phyloP scores from a whole-genome alignment of 176 grass and related monocot genomes.

The Aegilops bicornis region DNA sequence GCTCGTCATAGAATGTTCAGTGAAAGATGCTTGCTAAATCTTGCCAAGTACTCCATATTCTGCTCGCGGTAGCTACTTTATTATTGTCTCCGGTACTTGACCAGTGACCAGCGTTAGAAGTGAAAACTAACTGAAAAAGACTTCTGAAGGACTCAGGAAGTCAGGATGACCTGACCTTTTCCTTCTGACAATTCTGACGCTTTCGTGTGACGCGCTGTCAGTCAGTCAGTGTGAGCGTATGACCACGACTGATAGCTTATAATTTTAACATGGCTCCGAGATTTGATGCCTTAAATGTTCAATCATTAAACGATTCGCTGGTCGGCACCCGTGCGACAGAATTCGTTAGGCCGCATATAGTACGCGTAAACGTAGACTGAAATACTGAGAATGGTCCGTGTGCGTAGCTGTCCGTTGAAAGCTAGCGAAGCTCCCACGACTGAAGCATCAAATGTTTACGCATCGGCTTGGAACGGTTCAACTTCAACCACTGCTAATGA shows the following conservation, averaged over 20 bases:
- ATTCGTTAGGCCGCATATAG: no score
- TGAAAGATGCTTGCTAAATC: background rate
- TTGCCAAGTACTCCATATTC: background rate
- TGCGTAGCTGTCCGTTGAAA: no score
- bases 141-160: background rate
- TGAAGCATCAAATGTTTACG: no score
- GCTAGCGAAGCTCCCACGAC: no score
- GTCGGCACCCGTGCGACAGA: slow-evolving; percentile 4
- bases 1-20: slow-evolving; percentile 9
- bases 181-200: background rate
- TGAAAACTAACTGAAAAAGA: background rate
- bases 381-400: background rate
- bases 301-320: background rate
- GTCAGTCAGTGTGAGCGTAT: background rate
- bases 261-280: background rate
- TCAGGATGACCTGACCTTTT: no score
- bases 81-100: background rate
- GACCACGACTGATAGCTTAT: background rate
- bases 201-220: background rate
- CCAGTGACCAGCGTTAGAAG: background rate
- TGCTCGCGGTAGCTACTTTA: no score
- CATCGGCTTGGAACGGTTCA: no score
- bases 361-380: slow-evolving; percentile 2
- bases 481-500: no score
- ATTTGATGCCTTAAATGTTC: background rate